phyloP scores from a whole-genome alignment of 768 basidiomycete genomes.

The Asterophora parasitica region DNA sequence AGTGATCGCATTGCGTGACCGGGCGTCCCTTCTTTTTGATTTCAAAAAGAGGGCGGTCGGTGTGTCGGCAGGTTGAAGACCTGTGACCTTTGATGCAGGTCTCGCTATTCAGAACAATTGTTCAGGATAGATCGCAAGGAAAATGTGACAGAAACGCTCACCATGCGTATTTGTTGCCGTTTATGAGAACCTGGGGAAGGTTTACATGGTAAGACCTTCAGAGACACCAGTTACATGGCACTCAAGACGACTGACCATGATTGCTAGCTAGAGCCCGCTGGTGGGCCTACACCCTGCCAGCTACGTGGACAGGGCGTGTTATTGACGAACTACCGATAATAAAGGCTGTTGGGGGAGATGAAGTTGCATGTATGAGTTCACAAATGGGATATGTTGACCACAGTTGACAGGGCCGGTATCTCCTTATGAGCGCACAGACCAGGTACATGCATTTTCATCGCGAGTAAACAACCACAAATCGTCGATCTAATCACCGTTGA shows the following conservation, averaged over 20 bases:
- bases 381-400: constrained; percentile 42
- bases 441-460: constrained; percentile 19
- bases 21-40: constrained; percentile 93
- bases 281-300: constrained; percentile 44
- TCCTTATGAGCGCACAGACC: constrained; percentile 38
- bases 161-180: constrained; percentile 81
- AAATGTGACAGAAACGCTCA: constrained; percentile 31
- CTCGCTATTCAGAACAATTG: constrained; percentile 46
- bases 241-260: constrained; percentile 10
- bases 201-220: too few relatives aligned
- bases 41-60: constrained; percentile 83
- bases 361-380: constrained; percentile 39
- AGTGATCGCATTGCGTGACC: constrained; percentile 86
- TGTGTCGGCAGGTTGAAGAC: constrained; percentile 84
- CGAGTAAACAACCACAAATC: constrained; percentile 11
- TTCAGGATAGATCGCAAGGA: constrained; percentile 5
- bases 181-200: constrained; percentile 56
- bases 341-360: constrained; percentile 30
- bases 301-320: constrained; percentile 50
- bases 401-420: constrained; percentile 45
- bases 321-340: constrained; percentile 35
- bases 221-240: too few relatives aligned
- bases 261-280: constrained; percentile 5
- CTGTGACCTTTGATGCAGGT: constrained; percentile 95
- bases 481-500: too few relatives aligned